These are phyloP conservation scores for Cryphonectria parasitica DNA, from an alignment of 2,329 filamentous ascomycete genomes.

Conservation along the genomic window DNA sequence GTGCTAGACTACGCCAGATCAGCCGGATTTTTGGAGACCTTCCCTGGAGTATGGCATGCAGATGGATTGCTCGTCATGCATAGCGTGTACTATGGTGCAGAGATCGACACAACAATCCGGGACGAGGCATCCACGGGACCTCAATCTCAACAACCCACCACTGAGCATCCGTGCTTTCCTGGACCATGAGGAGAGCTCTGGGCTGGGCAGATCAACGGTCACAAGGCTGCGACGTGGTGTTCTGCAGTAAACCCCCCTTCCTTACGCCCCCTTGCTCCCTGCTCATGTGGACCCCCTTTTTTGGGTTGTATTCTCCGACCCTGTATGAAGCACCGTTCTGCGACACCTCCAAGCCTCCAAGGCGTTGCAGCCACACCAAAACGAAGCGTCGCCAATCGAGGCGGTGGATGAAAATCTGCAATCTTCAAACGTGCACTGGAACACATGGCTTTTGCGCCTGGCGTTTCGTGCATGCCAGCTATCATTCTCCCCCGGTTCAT, in stretches of 20 bases:
- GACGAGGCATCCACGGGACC: constrained; percentile 7
- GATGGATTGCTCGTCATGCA: background rate
- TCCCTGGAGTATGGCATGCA: constrained; percentile 10
- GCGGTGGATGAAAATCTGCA: constrained; percentile 5
- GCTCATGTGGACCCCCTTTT: constrained; percentile 19
- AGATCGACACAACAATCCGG: constrained; percentile 8
- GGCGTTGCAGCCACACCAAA: constrained; percentile 11
- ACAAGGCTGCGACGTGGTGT: constrained; percentile 24
- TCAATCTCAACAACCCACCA: too few species aligned
- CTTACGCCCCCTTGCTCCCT: background rate
- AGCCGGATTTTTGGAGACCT: constrained; percentile 8
- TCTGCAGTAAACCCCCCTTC: background rate
- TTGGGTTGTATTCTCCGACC: constrained; percentile 20
- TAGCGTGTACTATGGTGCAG: background rate
- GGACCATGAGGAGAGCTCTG: background rate
- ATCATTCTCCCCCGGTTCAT: constrained; percentile 6
- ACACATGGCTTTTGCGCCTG: constrained; percentile 11
- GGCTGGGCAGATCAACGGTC: constrained; percentile 6
- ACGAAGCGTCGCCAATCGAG: background rate
- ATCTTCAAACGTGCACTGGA: constrained; percentile 10
- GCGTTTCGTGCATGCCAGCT: constrained; percentile 18
- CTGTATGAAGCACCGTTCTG: constrained; percentile 24
- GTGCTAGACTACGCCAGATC: constrained; percentile 1
- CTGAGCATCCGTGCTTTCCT: constrained; percentile 3
- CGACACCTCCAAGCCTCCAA: constrained; percentile 24